Percentiles rank a stretch among this genome's conserved stretches.
These are phyloP conservation scores for Nannochloris sp. DNA, from an alignment of 139 green algal species.

Conservation along the genomic window DNA sequence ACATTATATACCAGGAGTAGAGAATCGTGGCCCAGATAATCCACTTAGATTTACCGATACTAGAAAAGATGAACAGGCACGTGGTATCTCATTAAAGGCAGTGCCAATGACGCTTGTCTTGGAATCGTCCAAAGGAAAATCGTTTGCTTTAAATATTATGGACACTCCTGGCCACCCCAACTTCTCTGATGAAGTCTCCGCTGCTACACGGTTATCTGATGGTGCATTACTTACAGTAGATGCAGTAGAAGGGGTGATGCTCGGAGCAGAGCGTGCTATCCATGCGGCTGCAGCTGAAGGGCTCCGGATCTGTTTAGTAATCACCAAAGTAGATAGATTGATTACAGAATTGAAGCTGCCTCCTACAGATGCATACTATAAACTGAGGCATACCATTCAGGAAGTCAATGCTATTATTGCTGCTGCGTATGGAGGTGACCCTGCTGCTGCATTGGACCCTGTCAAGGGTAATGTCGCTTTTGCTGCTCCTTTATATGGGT, in stretches of 20 bases:
- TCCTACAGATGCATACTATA: constrained; percentile 95
- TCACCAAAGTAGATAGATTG: constrained; percentile 87
- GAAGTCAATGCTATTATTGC: constrained; percentile 80
- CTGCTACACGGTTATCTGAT: constrained; percentile 72
- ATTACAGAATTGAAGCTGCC: constrained; percentile 98
- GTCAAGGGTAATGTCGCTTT: constrained; percentile 89
- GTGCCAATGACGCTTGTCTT: constrained; percentile 89
- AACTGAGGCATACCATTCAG: constrained; percentile 93
- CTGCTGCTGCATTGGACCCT: constrained; percentile 53
- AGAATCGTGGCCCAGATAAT: constrained; percentile 7
- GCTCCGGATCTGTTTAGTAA: constrained; percentile 76
- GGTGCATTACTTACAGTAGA: constrained; percentile 90
- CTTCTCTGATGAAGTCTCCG: constrained; percentile 94
- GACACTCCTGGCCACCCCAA: constrained; percentile 89
- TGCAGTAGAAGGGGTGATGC: constrained; percentile 90
- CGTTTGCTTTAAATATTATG: constrained; percentile 81
- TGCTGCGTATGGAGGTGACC: neutral
- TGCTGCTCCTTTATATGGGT: constrained; percentile 59
- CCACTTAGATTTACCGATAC: constrained; percentile 94
- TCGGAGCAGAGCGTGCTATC: constrained; percentile 75
- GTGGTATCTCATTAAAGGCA: constrained; percentile 90
- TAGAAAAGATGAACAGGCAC: constrained; percentile 85
- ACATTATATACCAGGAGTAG: constrained; percentile 49
- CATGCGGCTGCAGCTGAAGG: constrained; percentile 74
- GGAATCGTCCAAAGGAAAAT: constrained; percentile 73